phyloP scores from a whole-genome alignment of 139 green algal genomes.

The Penium margaritaceum region DNA sequence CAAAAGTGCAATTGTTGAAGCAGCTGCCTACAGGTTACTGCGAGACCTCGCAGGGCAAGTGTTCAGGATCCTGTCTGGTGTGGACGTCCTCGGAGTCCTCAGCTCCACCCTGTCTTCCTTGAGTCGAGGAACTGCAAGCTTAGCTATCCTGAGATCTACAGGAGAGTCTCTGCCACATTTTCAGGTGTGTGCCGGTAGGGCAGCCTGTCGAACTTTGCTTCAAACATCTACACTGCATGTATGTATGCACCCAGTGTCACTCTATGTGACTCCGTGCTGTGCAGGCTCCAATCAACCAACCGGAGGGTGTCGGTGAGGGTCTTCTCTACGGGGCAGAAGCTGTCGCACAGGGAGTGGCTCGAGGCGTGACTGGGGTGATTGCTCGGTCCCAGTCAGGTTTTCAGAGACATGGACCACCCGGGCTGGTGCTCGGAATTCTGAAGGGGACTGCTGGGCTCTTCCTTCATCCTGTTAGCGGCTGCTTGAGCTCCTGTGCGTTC shows the following conservation, averaged over 20 bases:
- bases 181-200: too few species aligned
- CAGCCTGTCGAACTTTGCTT: too few species aligned
- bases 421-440: not conserved
- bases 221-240: not conserved
- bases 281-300: slow-evolving; percentile 3
- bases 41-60: too few species aligned
- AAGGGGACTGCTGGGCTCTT: not conserved
- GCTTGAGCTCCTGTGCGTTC: not conserved
- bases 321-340: not conserved
- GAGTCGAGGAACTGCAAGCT: not conserved
- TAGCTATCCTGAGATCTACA: not conserved
- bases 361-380: not conserved
- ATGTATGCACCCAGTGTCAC: not conserved
- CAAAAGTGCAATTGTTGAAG: too few species aligned
- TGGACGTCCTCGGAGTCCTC: slow-evolving; percentile 9
- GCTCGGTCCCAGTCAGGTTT: not conserved
- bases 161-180: too few species aligned
- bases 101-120: slow-evolving; percentile 4
- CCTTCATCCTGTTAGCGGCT: not conserved
- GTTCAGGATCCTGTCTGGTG: slow-evolving; percentile 5
- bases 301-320: not conserved
- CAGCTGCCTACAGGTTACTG: too few species aligned
- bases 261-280: not conserved
- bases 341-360: not conserved
- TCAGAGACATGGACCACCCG: not conserved